Percentiles rank a stretch among this genome's conserved stretches.
Evolutionary conservation across 805 yeast species (phyloP).

Genomic region (Saccharomycopsis amapae): DNA sequence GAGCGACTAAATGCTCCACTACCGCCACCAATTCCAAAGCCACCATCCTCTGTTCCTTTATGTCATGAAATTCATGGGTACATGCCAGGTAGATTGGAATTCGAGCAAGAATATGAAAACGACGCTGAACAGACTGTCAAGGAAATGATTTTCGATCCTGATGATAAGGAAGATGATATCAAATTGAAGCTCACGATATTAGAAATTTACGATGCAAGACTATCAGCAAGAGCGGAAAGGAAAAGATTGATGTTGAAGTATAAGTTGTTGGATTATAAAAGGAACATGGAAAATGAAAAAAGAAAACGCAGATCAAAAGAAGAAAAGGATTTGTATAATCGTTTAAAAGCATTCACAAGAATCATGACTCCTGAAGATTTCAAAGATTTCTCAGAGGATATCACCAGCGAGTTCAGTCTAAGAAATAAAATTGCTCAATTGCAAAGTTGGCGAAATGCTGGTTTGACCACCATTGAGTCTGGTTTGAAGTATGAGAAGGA

Average conservation of each 20-base stretch:
- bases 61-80: constrained; percentile 97
- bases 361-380: constrained; percentile 78
- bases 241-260: constrained; percentile 77
- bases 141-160: constrained; percentile 93
- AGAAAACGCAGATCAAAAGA: constrained; percentile 64
- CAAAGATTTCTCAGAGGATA: constrained; percentile 62
- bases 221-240: constrained; percentile 88
- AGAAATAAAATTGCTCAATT: constrained; percentile 79
- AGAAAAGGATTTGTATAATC: constrained; percentile 73
- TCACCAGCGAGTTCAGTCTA: constrained; percentile 69
- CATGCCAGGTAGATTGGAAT: constrained; percentile 98
- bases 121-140: constrained; percentile 93
- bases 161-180: constrained; percentile 81
- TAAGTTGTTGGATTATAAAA: constrained; percentile 75
- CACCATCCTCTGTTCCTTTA: constrained; percentile 87
- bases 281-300: constrained; percentile 75
- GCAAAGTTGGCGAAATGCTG: constrained; percentile 90
- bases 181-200: constrained; percentile 82
- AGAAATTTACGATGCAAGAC: constrained; percentile 82
- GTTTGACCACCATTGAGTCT: constrained; percentile 74
- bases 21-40: constrained; percentile 79
- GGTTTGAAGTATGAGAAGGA: constrained; percentile 88
- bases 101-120: constrained; percentile 93
- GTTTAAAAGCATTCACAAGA: constrained; percentile 73
- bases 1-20: constrained; percentile 62